phyloP scores from a whole-genome alignment of 768 basidiomycete species.

The Chlorophyllum brunneum region DNA sequence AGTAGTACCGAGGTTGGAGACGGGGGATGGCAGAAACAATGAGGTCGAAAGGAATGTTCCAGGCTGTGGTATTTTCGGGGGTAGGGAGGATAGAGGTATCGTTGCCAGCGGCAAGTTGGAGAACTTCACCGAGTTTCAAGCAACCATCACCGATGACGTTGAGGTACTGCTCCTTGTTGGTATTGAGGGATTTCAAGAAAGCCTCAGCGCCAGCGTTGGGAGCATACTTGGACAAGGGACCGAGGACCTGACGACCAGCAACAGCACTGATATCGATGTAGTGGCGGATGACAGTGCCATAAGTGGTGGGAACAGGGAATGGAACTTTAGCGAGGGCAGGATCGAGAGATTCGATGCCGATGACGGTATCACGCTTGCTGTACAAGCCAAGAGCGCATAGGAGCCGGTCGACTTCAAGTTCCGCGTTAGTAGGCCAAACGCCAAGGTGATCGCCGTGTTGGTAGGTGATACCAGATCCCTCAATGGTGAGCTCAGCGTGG shows the following conservation, averaged over 20 bases:
- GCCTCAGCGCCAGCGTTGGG: conserved; percentile 76
- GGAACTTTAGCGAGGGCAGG: conserved; percentile 97
- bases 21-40: conserved; percentile 92
- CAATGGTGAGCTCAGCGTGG: conserved; percentile 89
- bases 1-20: conserved; percentile 96
- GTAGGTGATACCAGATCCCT: conserved; percentile 96
- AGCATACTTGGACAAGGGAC: conserved; percentile 82
- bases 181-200: conserved; percentile 70
- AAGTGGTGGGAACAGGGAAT: conserved; percentile 97
- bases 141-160: conserved; percentile 74
- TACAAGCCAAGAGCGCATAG: conserved; percentile 82
- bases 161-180: conserved; percentile 85
- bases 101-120: conserved; percentile 87
- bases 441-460: conserved; percentile 98
- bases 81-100: conserved; percentile 55
- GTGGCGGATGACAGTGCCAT: conserved; percentile 88
- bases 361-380: conserved; percentile 76
- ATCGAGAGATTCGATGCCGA: conserved; percentile 95
- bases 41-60: conserved; percentile 95
- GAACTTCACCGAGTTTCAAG: conserved; percentile 89
- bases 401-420: conserved; percentile 86
- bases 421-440: conserved; percentile 95
- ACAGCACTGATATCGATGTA: conserved; percentile 97
- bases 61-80: conserved; percentile 72
- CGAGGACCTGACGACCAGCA: conserved; percentile 91